Base-by-base conservation (phyloP, 495 filamentous ascomycete genomes). In the Xylaria intraflava region DNA sequence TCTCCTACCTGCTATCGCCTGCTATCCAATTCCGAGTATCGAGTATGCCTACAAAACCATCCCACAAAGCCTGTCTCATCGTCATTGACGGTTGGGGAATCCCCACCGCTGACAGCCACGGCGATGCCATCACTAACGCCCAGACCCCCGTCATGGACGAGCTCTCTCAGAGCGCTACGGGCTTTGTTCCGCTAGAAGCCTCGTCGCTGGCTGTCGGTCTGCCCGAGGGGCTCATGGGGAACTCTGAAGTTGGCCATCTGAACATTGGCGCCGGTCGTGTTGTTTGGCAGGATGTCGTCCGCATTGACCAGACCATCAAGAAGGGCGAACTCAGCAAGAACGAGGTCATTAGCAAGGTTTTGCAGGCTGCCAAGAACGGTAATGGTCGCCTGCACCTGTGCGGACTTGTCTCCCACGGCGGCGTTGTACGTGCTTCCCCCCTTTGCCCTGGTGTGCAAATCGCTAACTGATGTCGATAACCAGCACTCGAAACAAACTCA, bases 31-130 rank as follows among this genome's bases (percentile, higher is more conserved):
- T 47, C 23, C 22, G 56, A 48, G 53, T 56, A 62, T 26, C 55
- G 60, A 72, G 65, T 61, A 93, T 91, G 88, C 81, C 81, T 62
- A 72, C 81, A n/a, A n/a, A n/a, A 60, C 86, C 91, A 67, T 84
- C 91, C 65, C 89, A 96, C 53, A 98, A 96, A 76, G 87, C 86
- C 61, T 93, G 87, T 68, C 78, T 98, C 70, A 89, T 97, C 78
- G 90, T 95, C 69, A 97, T 97, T 77, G 94, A 98, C 75, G 93
- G 93, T 58, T 98, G 93, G 93, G 93, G 93, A 68, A 84, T 97
- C 58, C 80, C 90, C 59, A 80, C 81, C 65, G 84, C 84, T 55
- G 73, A 85, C 38, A 90, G 89, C 14, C 67, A 92, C 70, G 93
- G 93, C 67, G 90, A 98, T 80, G 93, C 93, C 65, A 97, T 98